Conservation (phyloP, 768 basidiomycete genomes). For the Paxillus involutus region DNA sequence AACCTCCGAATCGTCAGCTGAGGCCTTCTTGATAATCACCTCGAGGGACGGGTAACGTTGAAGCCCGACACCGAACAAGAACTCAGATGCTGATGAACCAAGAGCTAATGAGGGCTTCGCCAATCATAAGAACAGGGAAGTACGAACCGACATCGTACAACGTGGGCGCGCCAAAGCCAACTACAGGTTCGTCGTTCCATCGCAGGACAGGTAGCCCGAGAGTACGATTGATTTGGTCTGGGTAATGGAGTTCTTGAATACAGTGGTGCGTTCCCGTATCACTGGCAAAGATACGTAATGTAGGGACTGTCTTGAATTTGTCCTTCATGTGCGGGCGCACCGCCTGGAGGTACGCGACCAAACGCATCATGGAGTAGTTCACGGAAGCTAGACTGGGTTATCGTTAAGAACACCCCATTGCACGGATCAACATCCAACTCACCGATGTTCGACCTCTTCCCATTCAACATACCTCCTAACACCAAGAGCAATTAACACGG, state of each 20-base stretch:
- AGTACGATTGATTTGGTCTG: constrained; percentile 61
- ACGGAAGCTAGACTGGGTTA: background rate
- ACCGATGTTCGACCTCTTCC: constrained; percentile 52
- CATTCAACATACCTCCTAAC: constrained; percentile 73
- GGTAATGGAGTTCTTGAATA: constrained; percentile 73
- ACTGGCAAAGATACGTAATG: constrained; percentile 2
- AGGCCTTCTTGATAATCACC: constrained; percentile 53
- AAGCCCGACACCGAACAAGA: constrained; percentile 66
- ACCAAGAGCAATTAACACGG: no score
- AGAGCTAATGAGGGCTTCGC: no score
- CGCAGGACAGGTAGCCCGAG: constrained; percentile 79
- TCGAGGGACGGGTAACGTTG: constrained; percentile 63
- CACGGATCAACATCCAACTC: background rate
- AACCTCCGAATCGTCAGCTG: constrained; percentile 45
- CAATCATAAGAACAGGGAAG: no score
- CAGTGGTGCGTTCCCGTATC: background rate
- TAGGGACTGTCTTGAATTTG: background rate
- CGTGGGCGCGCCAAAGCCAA: no score
- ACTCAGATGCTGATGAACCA: constrained; percentile 35
- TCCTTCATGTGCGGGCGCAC: background rate
- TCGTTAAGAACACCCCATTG: background rate
- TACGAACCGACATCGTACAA: no score
- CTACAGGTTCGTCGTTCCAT: constrained; percentile 43
- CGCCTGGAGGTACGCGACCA: background rate
- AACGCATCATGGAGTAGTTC: background rate